Conservation (phyloP, 177 flowering plant genomes). For the Telopea speciosissima region DNA sequence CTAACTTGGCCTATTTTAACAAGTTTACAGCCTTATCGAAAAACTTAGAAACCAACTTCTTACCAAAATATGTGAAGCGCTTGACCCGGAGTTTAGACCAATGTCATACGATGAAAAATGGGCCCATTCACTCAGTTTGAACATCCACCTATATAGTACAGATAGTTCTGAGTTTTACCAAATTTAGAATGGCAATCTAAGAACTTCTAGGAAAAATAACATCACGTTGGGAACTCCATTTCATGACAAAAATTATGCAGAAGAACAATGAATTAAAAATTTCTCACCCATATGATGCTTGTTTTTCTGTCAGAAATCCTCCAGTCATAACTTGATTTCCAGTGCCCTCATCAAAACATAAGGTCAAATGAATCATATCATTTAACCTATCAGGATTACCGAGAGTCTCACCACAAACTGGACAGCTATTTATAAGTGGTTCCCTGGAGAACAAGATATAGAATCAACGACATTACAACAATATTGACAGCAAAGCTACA, state of each 20-base stretch:
- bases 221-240: background rate
- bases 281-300: conserved; percentile 86
- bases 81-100: conserved; percentile 78
- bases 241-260: background rate
- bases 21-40: background rate
- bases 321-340: conserved; percentile 96
- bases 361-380: conserved; percentile 73
- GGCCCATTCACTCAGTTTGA: conserved; percentile 94
- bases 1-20: background rate
- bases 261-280: background rate
- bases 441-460: conserved; percentile 47
- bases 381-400: conserved; percentile 55
- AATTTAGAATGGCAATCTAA: conserved; percentile 1
- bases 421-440: conserved; percentile 69
- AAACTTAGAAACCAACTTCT: background rate
- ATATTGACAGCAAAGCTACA: background rate
- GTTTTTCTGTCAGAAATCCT: conserved; percentile 87
- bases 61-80: conserved; percentile 88
- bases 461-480: background rate
- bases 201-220: background rate
- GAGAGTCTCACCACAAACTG: conserved; percentile 90
- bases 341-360: conserved; percentile 96
- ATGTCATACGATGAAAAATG: conserved; percentile 79
- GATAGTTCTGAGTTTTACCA: conserved; percentile 1
- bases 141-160: conserved; percentile 63